phyloP scores from a whole-genome alignment of 192 early-diverging fungal genomes.

The Umbelopsis isabellina region DNA sequence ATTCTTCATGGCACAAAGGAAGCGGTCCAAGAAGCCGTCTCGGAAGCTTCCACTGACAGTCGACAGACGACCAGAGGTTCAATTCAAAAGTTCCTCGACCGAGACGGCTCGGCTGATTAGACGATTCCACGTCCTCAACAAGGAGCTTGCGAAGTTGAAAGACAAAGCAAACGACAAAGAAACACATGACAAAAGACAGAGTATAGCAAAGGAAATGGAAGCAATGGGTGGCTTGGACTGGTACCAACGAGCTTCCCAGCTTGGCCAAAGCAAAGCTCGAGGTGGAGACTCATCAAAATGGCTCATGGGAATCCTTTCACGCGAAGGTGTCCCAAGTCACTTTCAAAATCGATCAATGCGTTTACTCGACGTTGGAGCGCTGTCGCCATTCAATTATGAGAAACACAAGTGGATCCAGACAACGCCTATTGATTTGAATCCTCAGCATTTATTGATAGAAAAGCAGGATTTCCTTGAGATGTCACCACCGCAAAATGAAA shows the following conservation, averaged over 20 bases:
- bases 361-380: conserved; percentile 85
- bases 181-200: conserved; percentile 36
- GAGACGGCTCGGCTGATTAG: conserved; percentile 74
- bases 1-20: conserved; percentile 2
- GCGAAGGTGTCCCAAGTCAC: neutral
- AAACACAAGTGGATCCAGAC: conserved; percentile 71
- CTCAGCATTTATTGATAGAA: conserved; percentile 70
- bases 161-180: conserved; percentile 19
- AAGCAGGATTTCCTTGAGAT: conserved; percentile 87
- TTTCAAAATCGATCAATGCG: conserved; percentile 39
- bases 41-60: conserved; percentile 4
- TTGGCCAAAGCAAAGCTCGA: conserved; percentile 81
- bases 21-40: conserved; percentile 1
- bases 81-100: conserved; percentile 60
- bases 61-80: conserved; percentile 1
- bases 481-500: conserved; percentile 41
- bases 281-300: conserved; percentile 85
- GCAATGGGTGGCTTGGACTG: conserved; percentile 83
- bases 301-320: conserved; percentile 65
- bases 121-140: conserved; percentile 80
- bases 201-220: conserved; percentile 56
- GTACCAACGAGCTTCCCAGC: conserved; percentile 83
- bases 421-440: conserved; percentile 86
- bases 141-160: conserved; percentile 64
- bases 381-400: conserved; percentile 76